These are phyloP conservation scores for Cercospora zeina DNA, from an alignment of 2,329 filamentous ascomycete species.

Conservation along the genomic window DNA sequence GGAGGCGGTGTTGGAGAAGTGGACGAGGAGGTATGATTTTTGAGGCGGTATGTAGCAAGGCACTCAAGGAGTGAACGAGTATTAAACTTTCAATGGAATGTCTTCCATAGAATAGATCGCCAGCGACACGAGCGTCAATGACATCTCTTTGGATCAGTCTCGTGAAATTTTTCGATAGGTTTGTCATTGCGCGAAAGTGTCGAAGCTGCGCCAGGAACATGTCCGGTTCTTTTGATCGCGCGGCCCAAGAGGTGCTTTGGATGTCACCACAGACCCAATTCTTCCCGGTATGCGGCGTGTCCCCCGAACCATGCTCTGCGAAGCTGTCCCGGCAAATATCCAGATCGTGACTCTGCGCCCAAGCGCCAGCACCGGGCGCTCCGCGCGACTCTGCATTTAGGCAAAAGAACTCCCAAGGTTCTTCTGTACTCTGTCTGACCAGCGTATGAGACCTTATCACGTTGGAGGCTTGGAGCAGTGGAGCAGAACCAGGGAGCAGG, in stretches of 20 bases:
- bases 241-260: background rate
- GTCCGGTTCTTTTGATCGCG: background rate
- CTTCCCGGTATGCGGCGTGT: too few species aligned
- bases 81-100: too few species aligned
- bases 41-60: slow-evolving; percentile 9
- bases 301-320: too few species aligned
- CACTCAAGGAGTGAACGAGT: background rate
- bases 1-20: slow-evolving; percentile 34
- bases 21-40: slow-evolving; percentile 35
- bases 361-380: background rate
- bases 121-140: too few species aligned
- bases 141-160: background rate
- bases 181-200: background rate
- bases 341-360: background rate
- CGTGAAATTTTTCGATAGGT: background rate
- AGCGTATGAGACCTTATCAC: background rate
- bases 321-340: background rate
- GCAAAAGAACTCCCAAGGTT: background rate
- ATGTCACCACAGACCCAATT: background rate
- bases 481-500: too few species aligned
- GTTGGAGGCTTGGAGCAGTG: too few species aligned
- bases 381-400: background rate
- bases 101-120: too few species aligned
- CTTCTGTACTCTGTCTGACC: background rate
- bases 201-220: background rate